Conservation (phyloP, 2,329 filamentous ascomycete genomes). For the Colletotrichum sp. region DNA sequence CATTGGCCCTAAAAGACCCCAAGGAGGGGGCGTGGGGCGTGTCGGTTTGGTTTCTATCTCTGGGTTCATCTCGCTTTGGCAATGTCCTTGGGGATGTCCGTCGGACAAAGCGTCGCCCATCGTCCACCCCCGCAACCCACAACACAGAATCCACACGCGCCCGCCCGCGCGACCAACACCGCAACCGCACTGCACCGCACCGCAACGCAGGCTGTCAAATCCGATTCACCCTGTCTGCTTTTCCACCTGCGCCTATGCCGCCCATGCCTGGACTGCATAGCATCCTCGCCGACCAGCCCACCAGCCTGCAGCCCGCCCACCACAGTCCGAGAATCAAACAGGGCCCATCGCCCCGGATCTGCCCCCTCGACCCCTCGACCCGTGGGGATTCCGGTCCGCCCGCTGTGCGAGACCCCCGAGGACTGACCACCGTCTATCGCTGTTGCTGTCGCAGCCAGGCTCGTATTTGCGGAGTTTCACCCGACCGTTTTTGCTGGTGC, state of each 20-base stretch:
- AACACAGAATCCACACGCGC: background rate
- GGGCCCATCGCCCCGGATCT: background rate
- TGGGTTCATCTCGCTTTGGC: constrained; percentile 19
- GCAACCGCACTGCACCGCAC: background rate
- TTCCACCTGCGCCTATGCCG: background rate
- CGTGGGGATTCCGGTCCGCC: background rate
- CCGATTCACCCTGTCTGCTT: constrained; percentile 2
- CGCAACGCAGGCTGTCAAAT: background rate
- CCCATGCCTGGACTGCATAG: background rate
- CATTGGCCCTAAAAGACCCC: background rate
- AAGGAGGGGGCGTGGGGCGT: constrained; percentile 12
- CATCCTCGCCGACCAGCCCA: background rate
- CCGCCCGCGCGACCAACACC: background rate
- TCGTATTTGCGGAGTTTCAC: constrained; percentile 21
- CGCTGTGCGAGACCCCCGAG: background rate
- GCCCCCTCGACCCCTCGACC: background rate
- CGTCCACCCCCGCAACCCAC: constrained; percentile 8
- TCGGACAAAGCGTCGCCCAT: constrained; percentile 22
- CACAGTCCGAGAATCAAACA: background rate
- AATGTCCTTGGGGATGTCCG: constrained; percentile 25
- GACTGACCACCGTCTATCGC: background rate
- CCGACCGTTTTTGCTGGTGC: constrained; percentile 8
- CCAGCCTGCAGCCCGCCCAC: background rate
- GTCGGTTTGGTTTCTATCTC: constrained; percentile 14
- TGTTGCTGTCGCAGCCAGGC: background rate